Conservation (phyloP, 1,284 basidiomycete species). For the Volvariella surrecta region DNA sequence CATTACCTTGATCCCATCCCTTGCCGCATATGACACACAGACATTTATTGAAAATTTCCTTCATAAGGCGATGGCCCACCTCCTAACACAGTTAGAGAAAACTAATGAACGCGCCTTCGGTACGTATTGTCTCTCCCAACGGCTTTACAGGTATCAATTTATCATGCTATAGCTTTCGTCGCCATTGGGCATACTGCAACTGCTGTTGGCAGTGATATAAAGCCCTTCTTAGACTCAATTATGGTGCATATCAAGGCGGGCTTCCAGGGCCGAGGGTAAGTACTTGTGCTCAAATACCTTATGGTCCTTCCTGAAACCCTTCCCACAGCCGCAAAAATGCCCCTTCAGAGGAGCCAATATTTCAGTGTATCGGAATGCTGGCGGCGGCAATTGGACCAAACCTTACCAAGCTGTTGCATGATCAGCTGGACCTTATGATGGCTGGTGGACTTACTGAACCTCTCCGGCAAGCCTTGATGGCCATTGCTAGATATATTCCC, state of each 20-base stretch:
- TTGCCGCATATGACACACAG: conserved; percentile 91
- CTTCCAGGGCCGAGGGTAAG: conserved; percentile 77
- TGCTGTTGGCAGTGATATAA: conserved; percentile 92
- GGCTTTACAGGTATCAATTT: conserved; percentile 7
- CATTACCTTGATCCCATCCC: conserved; percentile 87
- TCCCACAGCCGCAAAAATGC: conserved; percentile 82
- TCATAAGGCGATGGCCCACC: conserved; percentile 87
- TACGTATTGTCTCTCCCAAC: conserved; percentile 21
- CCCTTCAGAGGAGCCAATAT: conserved; percentile 91
- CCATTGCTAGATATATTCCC: conserved; percentile 85
- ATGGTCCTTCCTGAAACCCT: conserved; percentile 69
- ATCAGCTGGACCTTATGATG: conserved; percentile 96
- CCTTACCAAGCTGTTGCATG: conserved; percentile 91
- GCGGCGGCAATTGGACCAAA: conserved; percentile 94
- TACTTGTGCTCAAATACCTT: conserved; percentile 78
- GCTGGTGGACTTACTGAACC: conserved; percentile 90
- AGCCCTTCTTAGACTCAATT: conserved; percentile 90
- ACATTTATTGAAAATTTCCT: conserved; percentile 87
- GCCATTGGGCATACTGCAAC: conserved; percentile 95
- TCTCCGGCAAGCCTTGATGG: conserved; percentile 78
- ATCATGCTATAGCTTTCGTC: conserved; percentile 64
- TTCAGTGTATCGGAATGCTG: conserved; percentile 96
- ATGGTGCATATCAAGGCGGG: conserved; percentile 88
- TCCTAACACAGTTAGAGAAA: conserved; percentile 84
- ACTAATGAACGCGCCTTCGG: conserved; percentile 86